phyloP scores from a whole-genome alignment of 768 basidiomycete species.

The Hericium coralloides region DNA sequence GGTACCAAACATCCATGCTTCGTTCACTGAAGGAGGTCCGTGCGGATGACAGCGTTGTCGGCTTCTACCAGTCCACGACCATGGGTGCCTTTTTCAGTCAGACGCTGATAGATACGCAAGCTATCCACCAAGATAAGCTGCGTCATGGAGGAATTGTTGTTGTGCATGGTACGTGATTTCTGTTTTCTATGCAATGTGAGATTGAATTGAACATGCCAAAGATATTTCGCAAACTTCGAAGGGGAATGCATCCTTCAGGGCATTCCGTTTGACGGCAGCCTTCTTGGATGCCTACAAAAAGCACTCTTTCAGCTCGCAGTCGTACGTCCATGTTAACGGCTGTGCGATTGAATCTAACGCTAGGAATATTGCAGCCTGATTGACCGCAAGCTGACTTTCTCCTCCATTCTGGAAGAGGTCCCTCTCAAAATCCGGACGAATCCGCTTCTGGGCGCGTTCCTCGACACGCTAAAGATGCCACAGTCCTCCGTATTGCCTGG shows the following conservation, averaged over 20 bases:
- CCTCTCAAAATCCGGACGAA: constrained; percentile 81
- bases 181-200: too few species aligned
- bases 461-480: constrained; percentile 51
- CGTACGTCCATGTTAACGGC: constrained; percentile 37
- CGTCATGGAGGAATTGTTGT: constrained; percentile 81
- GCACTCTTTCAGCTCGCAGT: constrained; percentile 75
- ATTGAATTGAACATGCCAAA: constrained; percentile 19
- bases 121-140: constrained; percentile 76
- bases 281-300: constrained; percentile 80
- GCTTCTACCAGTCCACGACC: constrained; percentile 87
- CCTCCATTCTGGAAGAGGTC: constrained; percentile 78
- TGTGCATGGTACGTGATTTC: constrained; percentile 53
- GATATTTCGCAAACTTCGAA: constrained; percentile 72
- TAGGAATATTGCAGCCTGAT: constrained; percentile 44
- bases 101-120: constrained; percentile 71
- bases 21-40: constrained; percentile 86
- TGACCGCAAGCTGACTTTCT: constrained; percentile 75
- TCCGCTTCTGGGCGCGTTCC: constrained; percentile 69
- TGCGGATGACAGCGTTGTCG: constrained; percentile 85
- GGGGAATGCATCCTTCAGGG: constrained; percentile 84
- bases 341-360: background rate
- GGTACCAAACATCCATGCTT: constrained; percentile 80
- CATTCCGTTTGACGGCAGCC: constrained; percentile 71
- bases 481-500: constrained; percentile 29
- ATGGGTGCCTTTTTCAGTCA: constrained; percentile 83